phyloP scores from a whole-genome alignment of 2,329 filamentous ascomycete genomes.

The Plectosphaerella sp. region DNA sequence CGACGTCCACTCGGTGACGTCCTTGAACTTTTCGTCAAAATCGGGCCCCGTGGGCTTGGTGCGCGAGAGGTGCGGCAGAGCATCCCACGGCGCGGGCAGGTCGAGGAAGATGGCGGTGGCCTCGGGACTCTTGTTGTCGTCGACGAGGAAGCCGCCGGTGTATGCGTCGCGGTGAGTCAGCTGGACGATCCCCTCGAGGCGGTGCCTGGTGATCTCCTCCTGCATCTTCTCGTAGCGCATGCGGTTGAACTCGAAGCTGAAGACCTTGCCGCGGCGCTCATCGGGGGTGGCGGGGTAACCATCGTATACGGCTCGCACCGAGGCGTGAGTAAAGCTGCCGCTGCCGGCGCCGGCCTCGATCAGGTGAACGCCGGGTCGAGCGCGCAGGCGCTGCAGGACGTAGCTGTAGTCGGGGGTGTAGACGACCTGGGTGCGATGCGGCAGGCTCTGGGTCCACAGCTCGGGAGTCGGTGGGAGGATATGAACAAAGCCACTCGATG shows the following conservation, averaged over 20 bases:
- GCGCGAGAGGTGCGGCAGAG: conserved; percentile 70
- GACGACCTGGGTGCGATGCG: conserved; percentile 80
- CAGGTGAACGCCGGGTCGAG: conserved; percentile 65
- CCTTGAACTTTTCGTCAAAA: conserved; percentile 10
- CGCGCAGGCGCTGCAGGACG: conserved; percentile 70
- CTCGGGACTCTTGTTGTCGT: conserved; percentile 48
- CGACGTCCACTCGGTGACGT: conserved; percentile 42
- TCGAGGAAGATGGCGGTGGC: conserved; percentile 76
- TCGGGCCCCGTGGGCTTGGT: conserved; percentile 26
- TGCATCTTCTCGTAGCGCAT: conserved; percentile 65
- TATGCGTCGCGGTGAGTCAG: conserved; percentile 80
- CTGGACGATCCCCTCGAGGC: conserved; percentile 59
- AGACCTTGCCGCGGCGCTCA: conserved; percentile 62
- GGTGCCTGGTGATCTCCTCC: conserved; percentile 65
- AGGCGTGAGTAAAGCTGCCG: conserved; percentile 79
- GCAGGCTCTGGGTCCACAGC: conserved; percentile 74
- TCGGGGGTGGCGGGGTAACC: conserved; percentile 51
- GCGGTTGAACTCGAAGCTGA: conserved; percentile 79
- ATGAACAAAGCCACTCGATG: conserved; percentile 69
- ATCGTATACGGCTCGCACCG: conserved; percentile 70
- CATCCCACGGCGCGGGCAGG: conserved; percentile 76
- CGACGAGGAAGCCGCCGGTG: conserved; percentile 64
- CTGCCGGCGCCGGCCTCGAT: conserved; percentile 82
- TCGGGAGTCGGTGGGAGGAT: conserved; percentile 76
- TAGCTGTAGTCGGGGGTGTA: conserved; percentile 88